phyloP scores from a whole-genome alignment of 2,329 filamentous ascomycete genomes.

The Salinomyces thailandicus region DNA sequence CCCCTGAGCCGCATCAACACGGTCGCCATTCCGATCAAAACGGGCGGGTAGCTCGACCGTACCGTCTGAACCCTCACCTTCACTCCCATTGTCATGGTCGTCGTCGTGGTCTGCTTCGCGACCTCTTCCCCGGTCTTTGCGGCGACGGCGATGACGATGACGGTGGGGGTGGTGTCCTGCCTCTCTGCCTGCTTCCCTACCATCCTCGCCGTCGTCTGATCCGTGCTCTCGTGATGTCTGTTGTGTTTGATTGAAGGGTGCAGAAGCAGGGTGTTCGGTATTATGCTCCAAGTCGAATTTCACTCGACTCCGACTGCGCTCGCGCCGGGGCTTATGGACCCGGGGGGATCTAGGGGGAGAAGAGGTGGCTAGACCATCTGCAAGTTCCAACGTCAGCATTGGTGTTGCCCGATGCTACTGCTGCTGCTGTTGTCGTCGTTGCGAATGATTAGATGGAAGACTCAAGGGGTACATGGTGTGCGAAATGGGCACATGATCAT shows the following conservation, averaged over 20 bases:
- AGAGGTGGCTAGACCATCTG: conserved; percentile 23
- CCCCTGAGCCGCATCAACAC: conserved; percentile 13
- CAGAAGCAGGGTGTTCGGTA: conserved; percentile 20
- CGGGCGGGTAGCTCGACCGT: conserved; percentile 28
- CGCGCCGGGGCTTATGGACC: conserved; percentile 14
- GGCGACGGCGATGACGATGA: conserved; percentile 10
- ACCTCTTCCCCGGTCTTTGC: conserved; percentile 8
- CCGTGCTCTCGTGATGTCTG: too few relatives aligned
- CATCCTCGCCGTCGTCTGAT: not conserved
- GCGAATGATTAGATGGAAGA: too few relatives aligned
- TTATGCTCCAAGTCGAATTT: conserved; percentile 24
- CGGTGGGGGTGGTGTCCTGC: too few relatives aligned
- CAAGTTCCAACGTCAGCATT: conserved; percentile 1
- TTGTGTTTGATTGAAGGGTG: too few relatives aligned
- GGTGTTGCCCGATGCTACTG: too few relatives aligned
- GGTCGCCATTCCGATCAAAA: conserved; percentile 27
- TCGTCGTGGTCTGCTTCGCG: conserved; percentile 9
- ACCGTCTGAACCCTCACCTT: conserved; percentile 18
- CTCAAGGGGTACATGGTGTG: too few relatives aligned
- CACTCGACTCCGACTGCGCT: conserved; percentile 17
- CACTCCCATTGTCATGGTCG: conserved; percentile 15
- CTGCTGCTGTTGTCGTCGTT: too few relatives aligned
- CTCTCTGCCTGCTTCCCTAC: not conserved
- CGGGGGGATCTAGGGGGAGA: too few relatives aligned
- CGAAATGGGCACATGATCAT: too few relatives aligned